phyloP scores from a whole-genome alignment of 139 green algal species.

The Chara braunii region DNA sequence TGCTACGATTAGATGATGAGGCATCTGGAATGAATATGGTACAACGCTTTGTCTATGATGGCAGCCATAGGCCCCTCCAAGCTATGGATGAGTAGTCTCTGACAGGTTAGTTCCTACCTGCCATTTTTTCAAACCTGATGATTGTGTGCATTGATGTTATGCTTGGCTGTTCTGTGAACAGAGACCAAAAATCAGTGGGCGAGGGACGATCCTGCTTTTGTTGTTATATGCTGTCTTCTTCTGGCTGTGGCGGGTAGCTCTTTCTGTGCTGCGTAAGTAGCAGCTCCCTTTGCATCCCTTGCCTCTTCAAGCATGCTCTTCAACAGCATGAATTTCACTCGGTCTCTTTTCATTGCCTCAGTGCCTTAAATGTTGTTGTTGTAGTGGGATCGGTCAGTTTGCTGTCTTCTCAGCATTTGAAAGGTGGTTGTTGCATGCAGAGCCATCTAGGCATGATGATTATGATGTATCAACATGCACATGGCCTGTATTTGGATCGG shows the following conservation, averaged over 20 bases:
- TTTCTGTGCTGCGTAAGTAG: constrained; percentile 71
- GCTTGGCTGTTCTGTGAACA: too few species aligned
- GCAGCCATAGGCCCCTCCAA: neutral
- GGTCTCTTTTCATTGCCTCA: neutral
- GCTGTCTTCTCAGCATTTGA: too few species aligned
- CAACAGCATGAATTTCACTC: neutral
- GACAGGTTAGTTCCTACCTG: neutral
- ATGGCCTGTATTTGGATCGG: too few species aligned
- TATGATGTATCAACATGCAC: too few species aligned
- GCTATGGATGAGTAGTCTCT: neutral
- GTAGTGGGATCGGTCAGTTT: too few species aligned
- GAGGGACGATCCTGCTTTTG: constrained; percentile 90
- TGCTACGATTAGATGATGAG: neutral
- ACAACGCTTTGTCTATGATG: neutral
- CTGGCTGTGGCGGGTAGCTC: constrained; percentile 57
- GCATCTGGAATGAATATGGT: neutral
- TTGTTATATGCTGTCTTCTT: constrained; percentile 68
- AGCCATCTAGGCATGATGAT: too few species aligned
- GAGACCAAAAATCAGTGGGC: constrained; percentile 97
- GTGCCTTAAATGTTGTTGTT: too few species aligned
- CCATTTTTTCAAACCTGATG: neutral
- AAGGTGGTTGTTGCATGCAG: too few species aligned
- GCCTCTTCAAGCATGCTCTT: too few species aligned
- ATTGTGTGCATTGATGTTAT: neutral
- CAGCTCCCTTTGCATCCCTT: neutral